phyloP scores from a whole-genome alignment of 495 filamentous ascomycete genomes.

The Jackrogersella multiformis region DNA sequence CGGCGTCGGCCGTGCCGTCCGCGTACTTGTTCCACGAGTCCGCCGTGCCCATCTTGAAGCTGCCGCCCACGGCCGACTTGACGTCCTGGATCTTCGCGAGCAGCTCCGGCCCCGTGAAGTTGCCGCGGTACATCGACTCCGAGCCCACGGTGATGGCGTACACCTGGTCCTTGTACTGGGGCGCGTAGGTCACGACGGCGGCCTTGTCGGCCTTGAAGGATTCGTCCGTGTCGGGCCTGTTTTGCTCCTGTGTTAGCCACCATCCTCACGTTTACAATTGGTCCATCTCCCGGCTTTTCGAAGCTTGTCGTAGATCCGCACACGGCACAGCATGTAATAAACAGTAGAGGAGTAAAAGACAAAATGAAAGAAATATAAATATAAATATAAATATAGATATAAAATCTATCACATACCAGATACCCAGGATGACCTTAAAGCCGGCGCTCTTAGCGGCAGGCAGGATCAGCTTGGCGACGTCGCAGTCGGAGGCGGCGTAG shows the following conservation, averaged over 20 bases:
- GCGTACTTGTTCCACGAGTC: conserved; percentile 85
- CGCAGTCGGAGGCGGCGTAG: conserved; percentile 75
- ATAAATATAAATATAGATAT: too few species aligned
- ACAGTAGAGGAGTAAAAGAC: not conserved
- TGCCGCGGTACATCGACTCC: conserved; percentile 78
- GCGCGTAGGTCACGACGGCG: conserved; percentile 61
- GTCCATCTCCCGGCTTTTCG: not conserved
- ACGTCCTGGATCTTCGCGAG: conserved; percentile 70
- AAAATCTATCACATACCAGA: conserved; percentile 65
- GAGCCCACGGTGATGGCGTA: conserved; percentile 83
- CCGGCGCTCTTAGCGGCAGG: conserved; percentile 75
- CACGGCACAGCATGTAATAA: not conserved
- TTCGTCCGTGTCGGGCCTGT: conserved; percentile 73
- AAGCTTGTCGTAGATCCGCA: too few species aligned
- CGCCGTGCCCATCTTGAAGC: conserved; percentile 74
- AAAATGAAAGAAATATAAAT: not conserved
- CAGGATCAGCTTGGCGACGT: conserved; percentile 71
- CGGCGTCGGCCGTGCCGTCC: conserved; percentile 75
- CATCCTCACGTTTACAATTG: not conserved
- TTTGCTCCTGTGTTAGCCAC: not conserved
- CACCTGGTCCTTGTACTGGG: conserved; percentile 64
- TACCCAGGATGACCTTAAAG: conserved; percentile 79
- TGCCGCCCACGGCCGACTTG: conserved; percentile 58
- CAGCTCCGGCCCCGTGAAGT: conserved; percentile 71
- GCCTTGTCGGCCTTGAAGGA: conserved; percentile 70